These are phyloP conservation scores for Trichosporon asahii DNA, from an alignment of 1,284 basidiomycete species.

Conservation along the genomic window DNA sequence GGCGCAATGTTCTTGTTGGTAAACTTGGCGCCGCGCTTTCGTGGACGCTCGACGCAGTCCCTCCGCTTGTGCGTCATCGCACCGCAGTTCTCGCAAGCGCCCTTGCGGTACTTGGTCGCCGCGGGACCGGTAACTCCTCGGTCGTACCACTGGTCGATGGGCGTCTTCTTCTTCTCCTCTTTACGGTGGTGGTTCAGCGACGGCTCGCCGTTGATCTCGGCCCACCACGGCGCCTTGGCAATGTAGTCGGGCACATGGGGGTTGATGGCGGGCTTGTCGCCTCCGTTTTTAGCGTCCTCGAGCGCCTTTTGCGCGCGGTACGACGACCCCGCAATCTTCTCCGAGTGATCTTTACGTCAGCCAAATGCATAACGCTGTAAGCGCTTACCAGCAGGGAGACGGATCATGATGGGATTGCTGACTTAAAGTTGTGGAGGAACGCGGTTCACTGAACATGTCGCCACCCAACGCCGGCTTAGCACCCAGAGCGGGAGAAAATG, in stretches of 20 bases:
- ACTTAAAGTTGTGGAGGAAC: background rate
- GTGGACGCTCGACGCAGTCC: slow-evolving; percentile 93
- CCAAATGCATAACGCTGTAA: background rate
- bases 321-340: slow-evolving; percentile 85
- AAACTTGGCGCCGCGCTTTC: slow-evolving; percentile 93
- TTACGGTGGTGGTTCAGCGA: slow-evolving; percentile 82
- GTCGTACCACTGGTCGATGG: slow-evolving; percentile 88
- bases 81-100: slow-evolving; percentile 98
- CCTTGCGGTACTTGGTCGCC: slow-evolving; percentile 93
- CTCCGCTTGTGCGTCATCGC: slow-evolving; percentile 87
- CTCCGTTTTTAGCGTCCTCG: slow-evolving; percentile 87
- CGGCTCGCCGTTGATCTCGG: slow-evolving; percentile 71
- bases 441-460: background rate
- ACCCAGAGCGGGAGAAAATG: slow-evolving; percentile 15
- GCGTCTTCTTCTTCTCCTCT: slow-evolving; percentile 60
- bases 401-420: slow-evolving; percentile 26
- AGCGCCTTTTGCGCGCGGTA: slow-evolving; percentile 92
- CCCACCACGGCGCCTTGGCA: slow-evolving; percentile 96
- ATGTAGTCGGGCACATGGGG: slow-evolving; percentile 92
- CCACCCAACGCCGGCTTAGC: background rate
- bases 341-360: slow-evolving; percentile 21
- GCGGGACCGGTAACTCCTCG: slow-evolving; percentile 83
- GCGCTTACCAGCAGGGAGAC: slow-evolving; percentile 26
- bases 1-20: slow-evolving; percentile 84
- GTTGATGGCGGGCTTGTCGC: slow-evolving; percentile 75